phyloP scores from a whole-genome alignment of 2,329 filamentous ascomycete genomes.

The Diaporthe nobilis region DNA sequence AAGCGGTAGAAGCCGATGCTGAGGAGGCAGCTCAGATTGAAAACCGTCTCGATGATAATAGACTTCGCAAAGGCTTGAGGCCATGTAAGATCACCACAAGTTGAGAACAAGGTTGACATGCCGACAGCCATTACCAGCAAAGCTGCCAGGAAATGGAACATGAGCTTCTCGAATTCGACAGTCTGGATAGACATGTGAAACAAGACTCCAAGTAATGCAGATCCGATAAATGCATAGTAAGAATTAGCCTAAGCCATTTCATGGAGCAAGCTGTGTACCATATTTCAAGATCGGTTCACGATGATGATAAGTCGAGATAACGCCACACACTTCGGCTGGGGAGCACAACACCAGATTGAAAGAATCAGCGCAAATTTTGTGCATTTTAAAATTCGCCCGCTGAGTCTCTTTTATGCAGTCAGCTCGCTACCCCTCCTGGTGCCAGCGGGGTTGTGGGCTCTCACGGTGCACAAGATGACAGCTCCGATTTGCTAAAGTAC shows the following conservation, averaged over 20 bases:
- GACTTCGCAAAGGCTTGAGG: background rate
- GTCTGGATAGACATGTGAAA: slow-evolving; percentile 25
- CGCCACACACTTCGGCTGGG: background rate
- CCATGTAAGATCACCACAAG: background rate
- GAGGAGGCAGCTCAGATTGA: background rate
- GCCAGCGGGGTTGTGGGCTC: background rate
- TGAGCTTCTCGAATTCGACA: slow-evolving; percentile 16
- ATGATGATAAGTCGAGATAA: background rate
- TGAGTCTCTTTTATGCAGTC: background rate
- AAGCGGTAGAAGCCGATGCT: slow-evolving; percentile 17
- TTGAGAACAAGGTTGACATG: background rate
- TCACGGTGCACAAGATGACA: background rate
- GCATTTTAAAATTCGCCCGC: background rate
- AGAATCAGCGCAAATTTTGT: background rate
- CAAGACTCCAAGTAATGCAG: background rate
- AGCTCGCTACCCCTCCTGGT: slow-evolving; percentile 3
- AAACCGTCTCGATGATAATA: background rate
- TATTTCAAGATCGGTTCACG: background rate
- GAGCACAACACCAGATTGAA: background rate
- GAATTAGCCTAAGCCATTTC: slow-evolving; percentile 4
- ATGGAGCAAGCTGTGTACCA: slow-evolving; percentile 2
- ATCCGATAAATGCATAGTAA: background rate
- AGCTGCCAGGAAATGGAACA: slow-evolving; percentile 20
- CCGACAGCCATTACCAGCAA: background rate
- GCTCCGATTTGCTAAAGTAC: background rate